Percentiles rank a stretch among this genome's conserved stretches.
phyloP scores from a whole-genome alignment of 2,329 filamentous ascomycete genomes.

The Colletotrichum ledebouriae region DNA sequence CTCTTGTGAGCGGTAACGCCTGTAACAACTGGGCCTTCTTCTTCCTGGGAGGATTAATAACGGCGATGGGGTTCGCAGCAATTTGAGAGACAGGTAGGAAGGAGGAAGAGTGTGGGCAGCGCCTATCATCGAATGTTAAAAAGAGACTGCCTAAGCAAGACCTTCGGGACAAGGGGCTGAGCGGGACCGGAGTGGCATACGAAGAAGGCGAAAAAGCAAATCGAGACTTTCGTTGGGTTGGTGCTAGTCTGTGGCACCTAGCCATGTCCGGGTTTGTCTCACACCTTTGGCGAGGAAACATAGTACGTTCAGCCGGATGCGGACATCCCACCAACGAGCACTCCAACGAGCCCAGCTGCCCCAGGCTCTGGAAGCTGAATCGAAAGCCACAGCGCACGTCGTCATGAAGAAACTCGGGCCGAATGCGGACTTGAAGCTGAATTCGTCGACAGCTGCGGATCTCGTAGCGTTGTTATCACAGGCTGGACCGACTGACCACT shows the following conservation, averaged over 20 bases:
- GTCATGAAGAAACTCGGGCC: neutral
- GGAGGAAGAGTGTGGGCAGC: too few relatives aligned
- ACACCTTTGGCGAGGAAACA: neutral
- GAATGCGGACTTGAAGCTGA: neutral
- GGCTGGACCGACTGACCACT: neutral
- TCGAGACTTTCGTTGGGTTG: neutral
- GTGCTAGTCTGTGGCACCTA: neutral
- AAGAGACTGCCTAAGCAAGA: too few relatives aligned
- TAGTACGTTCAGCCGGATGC: conserved; percentile 24
- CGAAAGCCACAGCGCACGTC: neutral
- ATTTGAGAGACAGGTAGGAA: too few relatives aligned
- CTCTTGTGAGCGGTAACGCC: too few relatives aligned
- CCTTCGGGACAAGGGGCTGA: too few relatives aligned
- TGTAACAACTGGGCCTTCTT: too few relatives aligned
- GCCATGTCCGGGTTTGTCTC: conserved; percentile 7
- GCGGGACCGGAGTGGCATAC: neutral
- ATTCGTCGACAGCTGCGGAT: neutral
- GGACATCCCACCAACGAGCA: conserved; percentile 12
- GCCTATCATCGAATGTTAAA: too few relatives aligned
- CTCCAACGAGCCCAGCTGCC: conserved; percentile 2
- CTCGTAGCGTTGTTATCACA: neutral
- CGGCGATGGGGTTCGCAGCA: too few relatives aligned
- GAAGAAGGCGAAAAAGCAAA: neutral
- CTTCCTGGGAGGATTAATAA: too few relatives aligned
- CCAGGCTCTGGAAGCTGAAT: neutral